These are phyloP conservation scores for Hamigera avellanea DNA, from an alignment of 495 filamentous ascomycete species.

Conservation along the genomic window DNA sequence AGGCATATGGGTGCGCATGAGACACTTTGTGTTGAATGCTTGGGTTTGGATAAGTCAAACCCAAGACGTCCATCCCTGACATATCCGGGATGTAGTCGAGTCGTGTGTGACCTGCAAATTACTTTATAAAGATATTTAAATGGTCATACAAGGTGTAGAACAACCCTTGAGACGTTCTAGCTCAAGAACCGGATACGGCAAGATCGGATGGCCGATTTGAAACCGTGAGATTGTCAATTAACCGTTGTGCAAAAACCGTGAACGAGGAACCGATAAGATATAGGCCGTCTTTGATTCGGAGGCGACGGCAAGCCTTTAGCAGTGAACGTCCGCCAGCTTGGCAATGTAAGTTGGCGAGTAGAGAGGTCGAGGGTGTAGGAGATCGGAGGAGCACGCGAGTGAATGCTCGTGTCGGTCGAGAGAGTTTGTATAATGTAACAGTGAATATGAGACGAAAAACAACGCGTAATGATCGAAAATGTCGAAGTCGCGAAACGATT, in stretches of 20 bases:
- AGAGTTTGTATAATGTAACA: neutral
- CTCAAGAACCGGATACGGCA: slow-evolving; percentile 8
- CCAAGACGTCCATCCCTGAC: slow-evolving; percentile 39
- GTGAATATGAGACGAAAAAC: neutral
- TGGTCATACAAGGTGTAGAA: slow-evolving; percentile 3
- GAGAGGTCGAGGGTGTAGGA: slow-evolving; percentile 1
- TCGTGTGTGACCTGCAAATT: slow-evolving; percentile 7
- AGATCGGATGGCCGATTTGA: slow-evolving; percentile 19
- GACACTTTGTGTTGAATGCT: slow-evolving; percentile 24
- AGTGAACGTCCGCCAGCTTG: slow-evolving; percentile 23
- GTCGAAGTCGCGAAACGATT: neutral
- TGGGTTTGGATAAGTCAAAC: slow-evolving; percentile 33
- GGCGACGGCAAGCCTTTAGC: slow-evolving; percentile 39
- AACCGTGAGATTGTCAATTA: slow-evolving; percentile 29
- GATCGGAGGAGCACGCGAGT: no score
- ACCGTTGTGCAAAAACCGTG: slow-evolving; percentile 37
- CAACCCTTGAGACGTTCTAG: slow-evolving; percentile 1
- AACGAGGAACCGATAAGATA: slow-evolving; percentile 36
- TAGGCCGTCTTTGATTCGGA: slow-evolving; percentile 31
- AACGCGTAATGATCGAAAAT: neutral
- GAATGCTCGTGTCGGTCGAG: neutral
- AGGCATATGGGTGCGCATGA: slow-evolving; percentile 48
- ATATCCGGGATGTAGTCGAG: slow-evolving; percentile 24
- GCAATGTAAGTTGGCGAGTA: slow-evolving; percentile 3
- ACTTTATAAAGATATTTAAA: slow-evolving; percentile 7